Evolutionary conservation across 805 yeast genomes (phyloP), one percentile per base, ranked within the genome.

Genomic region (Candida anglica): DNA sequence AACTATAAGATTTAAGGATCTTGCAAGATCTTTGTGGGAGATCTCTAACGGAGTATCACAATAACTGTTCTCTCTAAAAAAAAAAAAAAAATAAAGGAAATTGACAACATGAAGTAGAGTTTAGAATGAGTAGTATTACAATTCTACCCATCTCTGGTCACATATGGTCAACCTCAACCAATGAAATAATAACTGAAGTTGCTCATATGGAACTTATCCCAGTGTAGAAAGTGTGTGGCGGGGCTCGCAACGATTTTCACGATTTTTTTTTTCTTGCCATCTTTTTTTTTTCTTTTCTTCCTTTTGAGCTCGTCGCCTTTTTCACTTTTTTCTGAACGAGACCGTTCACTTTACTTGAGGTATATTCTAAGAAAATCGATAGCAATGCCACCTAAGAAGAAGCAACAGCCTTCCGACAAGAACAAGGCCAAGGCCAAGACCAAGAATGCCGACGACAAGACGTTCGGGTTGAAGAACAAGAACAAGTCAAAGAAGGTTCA

Each of bases 391-490:
- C 85, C 85, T 71, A 86, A 82, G 66, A 75, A 74, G 52, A 71
- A 53, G 56, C 72, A 53, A 62, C 72, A 50, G 71, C 66, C 38
- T n/a, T 52, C 58, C 3, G 78, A 75, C 45, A 76, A 76, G 53
- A 77, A 78, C 52, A 83, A 84, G 64, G 77, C 75, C 34, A 80
- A 82, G 67, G 72, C 74, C 47, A 71, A 68, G 48, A 75, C 77
- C 52, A 70, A 75, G 50, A 68, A 75, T 36, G 80, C 81, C 42
- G 98, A 73, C 20, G 81, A 93, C 63, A 89, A 86, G 66, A 86
- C 97, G 2, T 93, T 93, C 56, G 98, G 98, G 38, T 69, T 93
- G 71, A 93, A 89, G 56, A 93, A 93, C 60, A 93, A 93, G 60
- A 91, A 93, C 66, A 86, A 88, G 56, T 88, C 97, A 27, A 76